Base-by-base conservation (phyloP, 305 asterid genomes). In the Salvia sclarea region DNA sequence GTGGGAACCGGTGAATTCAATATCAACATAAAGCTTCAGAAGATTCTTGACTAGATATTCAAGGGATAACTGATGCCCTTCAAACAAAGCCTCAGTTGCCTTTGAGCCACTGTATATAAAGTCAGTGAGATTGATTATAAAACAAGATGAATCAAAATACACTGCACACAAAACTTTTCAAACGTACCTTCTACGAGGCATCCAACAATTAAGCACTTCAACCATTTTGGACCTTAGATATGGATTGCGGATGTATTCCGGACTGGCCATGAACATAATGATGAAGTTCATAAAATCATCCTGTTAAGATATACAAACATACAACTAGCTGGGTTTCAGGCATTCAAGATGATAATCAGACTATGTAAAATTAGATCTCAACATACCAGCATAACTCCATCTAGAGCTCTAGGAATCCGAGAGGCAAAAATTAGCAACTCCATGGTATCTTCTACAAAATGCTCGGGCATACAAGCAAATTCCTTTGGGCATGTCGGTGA, bases 241-340 rank as follows among this genome's bases (percentile, higher is more conserved):
- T 16, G 99, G 98, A 78, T 91, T 94, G 70, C 95, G 87, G 69
- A 91, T 80, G 81, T 86, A 88, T 53, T 89, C 93, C 22, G 98
- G 96, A 73, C 97, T 89, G 54, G 89, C 98, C 99, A 94, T 94
- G 90, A 91, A 94, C 99, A 94, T 91, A 76, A 94, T 89, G 75
- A 94, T 91, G 85, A 94, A 89, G 80, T 94, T 94, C 97, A 91
- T 91, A 76, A 91, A 94, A 67, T 94, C 99, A 61, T 91, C 99
- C 99, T 94, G 80, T 64, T 70, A 70, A 73, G 68, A 76, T 8
- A 18, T n/a, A 25, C 8, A 54, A 47, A 48, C 50, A 68, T 28
- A 52, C 57, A 68, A 55, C 20, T 5, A 12, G 71, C 75, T 13
- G 12, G 10, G 56, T 38, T 66, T 75, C 50, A 54, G 66, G 28